These are phyloP conservation scores for Wickerhamiella shivajii DNA, from an alignment of 805 yeast species.

Conservation along the genomic window DNA sequence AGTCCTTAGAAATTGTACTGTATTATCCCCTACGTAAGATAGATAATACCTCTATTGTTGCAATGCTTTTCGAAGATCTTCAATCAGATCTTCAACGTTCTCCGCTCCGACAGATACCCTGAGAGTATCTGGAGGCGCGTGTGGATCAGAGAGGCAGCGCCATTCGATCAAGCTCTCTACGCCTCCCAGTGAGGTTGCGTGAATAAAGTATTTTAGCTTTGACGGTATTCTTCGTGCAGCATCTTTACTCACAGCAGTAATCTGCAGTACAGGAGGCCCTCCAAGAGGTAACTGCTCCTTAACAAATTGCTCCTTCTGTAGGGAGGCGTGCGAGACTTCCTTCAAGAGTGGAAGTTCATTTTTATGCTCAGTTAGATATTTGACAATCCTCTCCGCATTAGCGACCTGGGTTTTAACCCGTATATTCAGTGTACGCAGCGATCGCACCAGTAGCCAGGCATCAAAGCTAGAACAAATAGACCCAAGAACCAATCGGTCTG, in stretches of 20 bases:
- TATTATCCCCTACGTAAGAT: too few relatives aligned
- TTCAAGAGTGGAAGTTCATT: slow-evolving; percentile 35
- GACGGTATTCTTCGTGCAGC: slow-evolving; percentile 33
- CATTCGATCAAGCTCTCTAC: slow-evolving; percentile 84
- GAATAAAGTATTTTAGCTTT: slow-evolving; percentile 39
- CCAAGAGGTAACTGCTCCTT: slow-evolving; percentile 44
- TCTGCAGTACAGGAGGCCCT: slow-evolving; percentile 62
- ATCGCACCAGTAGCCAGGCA: slow-evolving; percentile 56
- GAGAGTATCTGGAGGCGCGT: slow-evolving; percentile 41
- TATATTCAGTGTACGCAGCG: slow-evolving; percentile 65
- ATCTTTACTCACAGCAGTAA: slow-evolving; percentile 36
- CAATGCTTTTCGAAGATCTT: slow-evolving; percentile 53
- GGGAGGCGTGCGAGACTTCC: slow-evolving; percentile 53
- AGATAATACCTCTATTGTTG: neutral
- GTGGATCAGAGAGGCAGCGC: slow-evolving; percentile 61
- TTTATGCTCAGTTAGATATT: slow-evolving; percentile 38
- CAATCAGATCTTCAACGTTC: slow-evolving; percentile 58
- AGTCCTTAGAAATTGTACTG: neutral
- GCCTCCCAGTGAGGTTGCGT: slow-evolving; percentile 89
- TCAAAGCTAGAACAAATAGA: slow-evolving; percentile 71
- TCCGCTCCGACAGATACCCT: slow-evolving; percentile 77
- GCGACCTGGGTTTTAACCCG: slow-evolving; percentile 53
- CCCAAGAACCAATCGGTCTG: slow-evolving; percentile 61
- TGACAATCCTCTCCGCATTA: slow-evolving; percentile 47
- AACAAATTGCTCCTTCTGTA: slow-evolving; percentile 59